Evolutionary conservation across 495 filamentous ascomycete species (phyloP).

Genomic region (Tuber magnatum): DNA sequence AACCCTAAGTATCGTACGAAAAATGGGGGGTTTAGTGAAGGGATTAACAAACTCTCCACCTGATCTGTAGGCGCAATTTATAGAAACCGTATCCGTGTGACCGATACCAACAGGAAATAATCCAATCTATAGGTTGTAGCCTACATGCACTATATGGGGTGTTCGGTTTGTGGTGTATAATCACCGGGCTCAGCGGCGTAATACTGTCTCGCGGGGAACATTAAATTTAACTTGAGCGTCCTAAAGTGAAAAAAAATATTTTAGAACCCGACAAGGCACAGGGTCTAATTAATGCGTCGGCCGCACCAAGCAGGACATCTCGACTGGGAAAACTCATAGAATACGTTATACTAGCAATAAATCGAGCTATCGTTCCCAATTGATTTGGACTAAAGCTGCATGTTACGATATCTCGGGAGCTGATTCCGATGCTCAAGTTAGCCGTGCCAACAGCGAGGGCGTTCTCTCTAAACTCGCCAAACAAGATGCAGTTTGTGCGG

Average conservation of each 20-base stretch:
- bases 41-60: not conserved
- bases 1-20: not conserved
- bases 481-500: not conserved
- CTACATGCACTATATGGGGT: not conserved
- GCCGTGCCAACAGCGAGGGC: not conserved
- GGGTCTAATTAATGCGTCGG: not conserved
- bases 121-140: not conserved
- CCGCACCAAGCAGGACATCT: not conserved
- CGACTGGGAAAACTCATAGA: not conserved
- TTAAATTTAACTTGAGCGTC: not conserved
- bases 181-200: not conserved
- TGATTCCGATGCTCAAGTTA: not conserved
- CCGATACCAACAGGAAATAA: not conserved
- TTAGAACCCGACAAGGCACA: not conserved
- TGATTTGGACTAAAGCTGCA: not conserved
- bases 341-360: not conserved
- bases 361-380: not conserved
- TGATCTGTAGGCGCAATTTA: not conserved
- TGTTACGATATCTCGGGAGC: not conserved
- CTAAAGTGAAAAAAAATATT: not conserved
- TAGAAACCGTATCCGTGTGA: not conserved
- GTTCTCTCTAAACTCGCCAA: not conserved
- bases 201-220: not conserved
- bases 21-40: not conserved
- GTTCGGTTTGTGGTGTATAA: not conserved